Base-by-base conservation (phyloP, 2,329 filamentous ascomycete genomes). In the Tothia fuscella region DNA sequence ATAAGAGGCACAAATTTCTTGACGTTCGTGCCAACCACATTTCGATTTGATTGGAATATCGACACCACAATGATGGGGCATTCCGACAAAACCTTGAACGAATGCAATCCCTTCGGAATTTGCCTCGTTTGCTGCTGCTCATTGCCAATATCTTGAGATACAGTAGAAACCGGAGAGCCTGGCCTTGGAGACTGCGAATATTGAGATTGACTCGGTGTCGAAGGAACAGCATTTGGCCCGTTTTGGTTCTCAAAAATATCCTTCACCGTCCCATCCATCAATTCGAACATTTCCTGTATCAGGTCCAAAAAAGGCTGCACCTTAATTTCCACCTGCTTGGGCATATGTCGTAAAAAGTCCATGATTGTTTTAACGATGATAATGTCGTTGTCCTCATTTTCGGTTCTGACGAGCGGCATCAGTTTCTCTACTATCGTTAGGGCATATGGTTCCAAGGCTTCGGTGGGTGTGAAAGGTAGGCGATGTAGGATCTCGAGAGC, bases 321-420 rank as follows among this genome's bases (percentile, higher is more conserved):
- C 57, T 84, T 87, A 44, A 75, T 72, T n/a, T 67, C 64, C 6
- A 95, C 77, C 20, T 80, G 78, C 64, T 89, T 93, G 44, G 80
- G 76, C 61, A 96, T 89, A 56, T 94, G 86, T 37, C 91, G 80
- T 72, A 93, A 86, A 49, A 96, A 80, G 57, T 99, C 91, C 68
- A 94, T 95, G 39, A 93, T 86, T 12, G 89, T 93, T 69, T 98
- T 98, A 65, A 99, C 86, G 58, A 89, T 95, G 48, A 98, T 67
- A n/a, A 93, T 86, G 2, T 89, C 91, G 70, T 98, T 99, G 48
- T 99, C 91, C 63, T 99, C 91, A 53, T 98, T 98, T 62, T 99
- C 91, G 31, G 78, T 81, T 51, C 81, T 79, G 46, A 96, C 87
- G 45, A 98, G 67, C 42, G 76, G 74, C 78, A 96, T 89, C 48